A percentile compares a stretch with the other conserved stretches of the same genome.
Conservation (phyloP, 2,329 filamentous ascomycete species). For the Arthrobotrys pseudoclavata region DNA sequence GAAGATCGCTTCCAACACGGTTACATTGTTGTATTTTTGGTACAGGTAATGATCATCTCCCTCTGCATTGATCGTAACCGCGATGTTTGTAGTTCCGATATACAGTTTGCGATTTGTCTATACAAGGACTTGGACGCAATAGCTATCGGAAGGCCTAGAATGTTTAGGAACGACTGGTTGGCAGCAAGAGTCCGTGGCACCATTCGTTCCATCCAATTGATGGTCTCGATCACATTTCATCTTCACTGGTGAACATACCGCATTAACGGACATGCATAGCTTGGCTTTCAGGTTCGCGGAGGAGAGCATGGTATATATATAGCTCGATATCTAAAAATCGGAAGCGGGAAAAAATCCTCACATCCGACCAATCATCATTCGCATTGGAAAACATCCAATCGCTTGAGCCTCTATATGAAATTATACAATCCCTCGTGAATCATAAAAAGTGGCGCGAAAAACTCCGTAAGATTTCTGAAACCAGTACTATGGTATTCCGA, state of each 20-base stretch:
- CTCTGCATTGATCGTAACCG: not conserved
- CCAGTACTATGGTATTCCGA: not conserved
- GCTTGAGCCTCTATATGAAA: not conserved
- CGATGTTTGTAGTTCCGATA: not conserved
- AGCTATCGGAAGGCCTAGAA: not conserved
- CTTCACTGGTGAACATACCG: not conserved
- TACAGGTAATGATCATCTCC: not conserved
- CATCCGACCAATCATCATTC: not conserved
- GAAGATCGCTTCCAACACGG: conserved; percentile 5
- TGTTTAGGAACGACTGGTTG: not conserved
- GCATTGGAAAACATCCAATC: not conserved
- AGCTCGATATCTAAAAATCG: not conserved
- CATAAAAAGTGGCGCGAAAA: not conserved
- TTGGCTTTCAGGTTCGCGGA: not conserved
- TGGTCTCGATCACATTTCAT: conserved; percentile 1
- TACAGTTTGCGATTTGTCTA: no score
- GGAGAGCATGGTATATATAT: not conserved
- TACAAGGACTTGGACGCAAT: not conserved
- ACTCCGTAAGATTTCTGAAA: not conserved
- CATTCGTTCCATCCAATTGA: not conserved
- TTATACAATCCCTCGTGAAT: not conserved
- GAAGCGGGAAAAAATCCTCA: not conserved
- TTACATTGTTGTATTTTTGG: conserved; percentile 9
- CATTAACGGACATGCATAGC: not conserved
- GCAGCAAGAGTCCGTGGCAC: not conserved